Conservation (phyloP, 805 yeast genomes). For the Lipomyces mesembrius region DNA sequence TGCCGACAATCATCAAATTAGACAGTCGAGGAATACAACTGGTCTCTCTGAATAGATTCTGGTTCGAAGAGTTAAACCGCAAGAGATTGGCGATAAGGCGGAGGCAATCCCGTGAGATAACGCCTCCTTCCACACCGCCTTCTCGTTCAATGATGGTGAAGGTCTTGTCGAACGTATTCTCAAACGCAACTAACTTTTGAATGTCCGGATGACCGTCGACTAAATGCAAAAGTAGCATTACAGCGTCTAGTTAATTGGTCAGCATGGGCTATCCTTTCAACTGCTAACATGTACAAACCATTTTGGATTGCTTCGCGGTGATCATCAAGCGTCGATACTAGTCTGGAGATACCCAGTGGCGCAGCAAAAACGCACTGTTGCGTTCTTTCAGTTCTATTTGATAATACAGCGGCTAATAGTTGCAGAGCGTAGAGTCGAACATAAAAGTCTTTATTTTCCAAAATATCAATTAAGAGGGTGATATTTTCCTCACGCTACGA, state of each 20-base stretch:
- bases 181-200: slow-evolving; percentile 93
- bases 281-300: slow-evolving; percentile 44
- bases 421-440: slow-evolving; percentile 81
- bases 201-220: slow-evolving; percentile 81
- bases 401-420: slow-evolving; percentile 77
- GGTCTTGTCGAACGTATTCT: slow-evolving; percentile 82
- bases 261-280: neutral
- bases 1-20: slow-evolving; percentile 57
- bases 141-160: slow-evolving; percentile 82
- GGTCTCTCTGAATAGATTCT: slow-evolving; percentile 83
- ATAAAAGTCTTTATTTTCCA: slow-evolving; percentile 67
- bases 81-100: slow-evolving; percentile 72
- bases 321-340: slow-evolving; percentile 68
- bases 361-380: slow-evolving; percentile 72
- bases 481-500: slow-evolving; percentile 50
- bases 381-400: slow-evolving; percentile 73
- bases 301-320: slow-evolving; percentile 84
- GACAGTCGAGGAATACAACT: slow-evolving; percentile 73
- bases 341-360: slow-evolving; percentile 78
- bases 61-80: slow-evolving; percentile 85
- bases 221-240: slow-evolving; percentile 74
- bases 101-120: slow-evolving; percentile 89
- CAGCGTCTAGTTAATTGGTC: slow-evolving; percentile 51
- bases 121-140: slow-evolving; percentile 86
- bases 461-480: slow-evolving; percentile 55